These are phyloP conservation scores for Helicocarpus griseus DNA, from an alignment of 2,329 filamentous ascomycete species.

Conservation along the genomic window DNA sequence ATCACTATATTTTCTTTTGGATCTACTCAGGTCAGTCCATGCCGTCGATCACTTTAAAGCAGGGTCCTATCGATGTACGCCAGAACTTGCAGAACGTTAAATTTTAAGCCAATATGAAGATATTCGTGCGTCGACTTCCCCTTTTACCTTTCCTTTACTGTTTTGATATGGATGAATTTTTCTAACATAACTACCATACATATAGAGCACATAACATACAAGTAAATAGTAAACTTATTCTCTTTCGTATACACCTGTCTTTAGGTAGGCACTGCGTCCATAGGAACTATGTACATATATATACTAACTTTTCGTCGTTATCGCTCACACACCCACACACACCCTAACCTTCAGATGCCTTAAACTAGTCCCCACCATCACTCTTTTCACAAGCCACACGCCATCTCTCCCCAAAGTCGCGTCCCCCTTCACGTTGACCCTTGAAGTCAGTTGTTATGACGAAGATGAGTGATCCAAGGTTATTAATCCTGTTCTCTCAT, in stretches of 20 bases:
- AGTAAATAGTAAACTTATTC: no score
- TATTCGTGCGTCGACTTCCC: no score
- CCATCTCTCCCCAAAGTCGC: background rate
- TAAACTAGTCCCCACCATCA: background rate
- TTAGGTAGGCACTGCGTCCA: background rate
- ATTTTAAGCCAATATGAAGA: background rate
- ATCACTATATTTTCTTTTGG: background rate
- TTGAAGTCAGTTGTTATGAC: background rate
- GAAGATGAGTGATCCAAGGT: background rate
- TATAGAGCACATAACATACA: no score
- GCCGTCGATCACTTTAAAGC: slow-evolving; percentile 7
- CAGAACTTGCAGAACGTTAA: background rate
- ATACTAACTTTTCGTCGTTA: background rate
- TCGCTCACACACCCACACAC: background rate
- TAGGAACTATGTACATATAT: background rate
- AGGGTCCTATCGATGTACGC: background rate
- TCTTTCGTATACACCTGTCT: no score
- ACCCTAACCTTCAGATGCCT: background rate
- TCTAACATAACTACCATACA: no score
- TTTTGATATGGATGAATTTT: no score
- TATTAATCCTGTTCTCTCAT: no score
- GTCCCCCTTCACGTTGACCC: background rate
- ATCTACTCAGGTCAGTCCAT: slow-evolving; percentile 3
- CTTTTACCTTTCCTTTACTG: no score
- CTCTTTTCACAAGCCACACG: background rate